Base-by-base conservation (phyloP, 1,284 basidiomycete genomes). In the Pisolithus thermaeus region DNA sequence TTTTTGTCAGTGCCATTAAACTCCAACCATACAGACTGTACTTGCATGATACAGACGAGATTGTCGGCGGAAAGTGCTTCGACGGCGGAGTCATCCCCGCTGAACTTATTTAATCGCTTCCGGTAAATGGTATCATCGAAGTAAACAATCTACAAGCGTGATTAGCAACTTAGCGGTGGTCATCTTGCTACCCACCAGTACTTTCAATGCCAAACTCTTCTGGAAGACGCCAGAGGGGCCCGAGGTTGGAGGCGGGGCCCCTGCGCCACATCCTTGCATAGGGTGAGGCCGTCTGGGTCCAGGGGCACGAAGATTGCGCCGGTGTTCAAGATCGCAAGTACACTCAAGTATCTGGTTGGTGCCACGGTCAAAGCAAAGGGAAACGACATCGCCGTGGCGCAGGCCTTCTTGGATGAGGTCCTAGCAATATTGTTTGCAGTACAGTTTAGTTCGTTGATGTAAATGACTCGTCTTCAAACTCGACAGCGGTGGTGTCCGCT, bases 261-360 rank as follows among this genome's bases (percentile, higher is more conserved):
- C 59, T 6, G 64, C 65, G 49, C 57, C 57, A 36, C 65, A 66
- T 66, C 59, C 48, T 66, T 66, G 47, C 64, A 53, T 18, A 66
- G 50, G 4, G 58, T 57, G n/a, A 64, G 64, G 52, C 65, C 66
- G 11, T 64, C 64, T 7, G 64, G 64, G 52, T 69, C 66, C 42
- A 66, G 52, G 0, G 66, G 62, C 18, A 66, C 60, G 11, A 67
- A 67, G 4, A 56, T 51, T 9, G 59, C 61, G 43, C 67, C 68
- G 20, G 66, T 60, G 47, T 70, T 70, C 43, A 69, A 61, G 39
- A 66, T 58, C 1, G 65, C 63, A 41, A 70, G 53, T 44, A 66
- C 56, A 42, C 57, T 64, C n/a, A 65, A 44, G 16, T 20, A 70
- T 58, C 43, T 66, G 64, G 46, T 56, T 57, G 23, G 64, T 58